Base-by-base conservation (phyloP, 1,284 basidiomycete genomes). In the Ceratorhiza oryzae-sativae region DNA sequence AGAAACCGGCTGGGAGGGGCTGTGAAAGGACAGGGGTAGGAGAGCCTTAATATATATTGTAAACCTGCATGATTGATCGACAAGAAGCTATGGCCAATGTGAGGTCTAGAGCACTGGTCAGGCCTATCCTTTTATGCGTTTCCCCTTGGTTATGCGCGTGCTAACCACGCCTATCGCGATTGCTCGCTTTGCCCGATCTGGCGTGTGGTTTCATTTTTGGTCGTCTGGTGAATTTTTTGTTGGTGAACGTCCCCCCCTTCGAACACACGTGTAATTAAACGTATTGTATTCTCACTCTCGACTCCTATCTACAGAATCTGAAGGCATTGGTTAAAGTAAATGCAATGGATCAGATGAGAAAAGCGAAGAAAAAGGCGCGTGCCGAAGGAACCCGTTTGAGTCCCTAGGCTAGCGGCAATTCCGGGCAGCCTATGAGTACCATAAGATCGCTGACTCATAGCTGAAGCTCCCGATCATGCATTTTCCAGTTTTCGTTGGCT, bases 11-110 rank as follows among this genome's bases (percentile, higher is more conserved):
- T 34, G 53, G 34, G 53, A 18, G 8, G n/a, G 18, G 42, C 15
- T 18, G 27, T 55, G 30, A 34, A 30, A 55, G 53, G 27, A 55
- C 53, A 55, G 53, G 53, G 53, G 53, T 34, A 34, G 30, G 53
- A 45, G 42, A 12, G 53, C 13, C 15, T 10, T 51, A 32, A 34
- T 55, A 55, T 55, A 55, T 55, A 55, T 55, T 32, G 30, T 55
- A 23, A 55, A 55, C 10, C 30, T 27, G 53, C 30, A 30, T 55
- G 53, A 2, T 13, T 55, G 53, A 55, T 55, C 27, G 53, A 30
- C 27, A 30, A 55, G 53, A 55, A 6, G 20, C 12, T 8, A 30
- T 51, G 49, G 9, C 12, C 30, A 25, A 51, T 51, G 27, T 30
- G 23, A 51, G 49, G 49, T 51, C 30, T 55, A 30, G 53, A 55